Base-by-base conservation (phyloP, 2,329 filamentous ascomycete species). In the Anisogramma anomala region DNA sequence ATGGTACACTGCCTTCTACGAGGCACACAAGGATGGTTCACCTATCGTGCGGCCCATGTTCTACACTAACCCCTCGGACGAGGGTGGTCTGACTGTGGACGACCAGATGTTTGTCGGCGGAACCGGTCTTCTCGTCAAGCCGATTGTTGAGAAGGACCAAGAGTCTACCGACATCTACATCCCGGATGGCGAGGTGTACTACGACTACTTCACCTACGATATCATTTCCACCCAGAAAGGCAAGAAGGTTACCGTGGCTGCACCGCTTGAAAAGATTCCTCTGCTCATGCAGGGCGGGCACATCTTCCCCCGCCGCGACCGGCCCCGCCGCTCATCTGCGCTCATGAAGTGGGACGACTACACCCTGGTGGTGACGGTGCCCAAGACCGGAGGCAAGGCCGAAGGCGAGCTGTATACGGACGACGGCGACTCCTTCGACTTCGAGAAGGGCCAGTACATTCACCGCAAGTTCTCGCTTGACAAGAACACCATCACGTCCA, bases 1-100 rank as follows among this genome's bases (percentile, higher is more conserved):
- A 1, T 96, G 88, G 88, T 98, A 98, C 61, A 96, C 89, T 1
- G 87, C 89, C 7, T 98, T 98, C 70, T 86, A 89, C 56, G 79
- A 93, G 55, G 86, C 91, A 10, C 82, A 84, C 52, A 71, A 78
- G 13, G 78, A 84, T 35, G 89, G 88, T 30, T 83, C 79, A 41
- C 91, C 91, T 0, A 89, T 98, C 52, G 69, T 98, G 41, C 77
- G 85, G 39, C 89, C 91, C 8, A 87, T 96, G 65, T 94, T 88
- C 65, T 96, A 89, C 66, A 82, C 86, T 2, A 85, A 94, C 55
- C 91, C 91, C 0, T 67, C 72, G 1, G 87, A 93, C 50, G 89
- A 95, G 59, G 71, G 70, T 36, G 87, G 87, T n/a, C 93, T 96
- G 55, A 76, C 71, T 3, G 71, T 96, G 35, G 91, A 98, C 52